phyloP scores from a whole-genome alignment of 2,329 filamentous ascomycete genomes.

The Xylaria sp. region DNA sequence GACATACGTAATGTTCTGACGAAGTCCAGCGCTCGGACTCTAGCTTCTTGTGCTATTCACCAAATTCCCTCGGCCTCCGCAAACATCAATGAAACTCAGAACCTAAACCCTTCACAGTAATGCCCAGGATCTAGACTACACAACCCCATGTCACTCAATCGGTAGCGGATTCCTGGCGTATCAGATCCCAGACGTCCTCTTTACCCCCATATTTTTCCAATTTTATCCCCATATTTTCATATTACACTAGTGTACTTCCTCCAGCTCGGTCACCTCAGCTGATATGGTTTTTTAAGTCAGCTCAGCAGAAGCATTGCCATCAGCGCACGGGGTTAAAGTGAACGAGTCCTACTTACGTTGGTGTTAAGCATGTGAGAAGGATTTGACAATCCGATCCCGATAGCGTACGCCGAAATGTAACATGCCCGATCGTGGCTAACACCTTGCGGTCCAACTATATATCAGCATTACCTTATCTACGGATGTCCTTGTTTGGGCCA shows the following conservation, averaged over 20 bases:
- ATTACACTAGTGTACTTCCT: not conserved
- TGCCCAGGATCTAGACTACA: not conserved
- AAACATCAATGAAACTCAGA: conserved; percentile 8
- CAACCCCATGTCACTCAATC: too few relatives aligned
- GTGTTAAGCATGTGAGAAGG: not conserved
- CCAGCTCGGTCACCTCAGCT: conserved; percentile 7
- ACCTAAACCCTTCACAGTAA: conserved; percentile 15
- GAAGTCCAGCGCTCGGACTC: not conserved
- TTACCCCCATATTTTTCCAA: conserved; percentile 23
- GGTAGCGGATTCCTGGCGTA: not conserved
- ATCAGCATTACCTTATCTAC: conserved; percentile 27
- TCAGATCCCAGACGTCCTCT: conserved; percentile 6
- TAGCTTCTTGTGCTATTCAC: not conserved
- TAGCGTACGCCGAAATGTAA: not conserved
- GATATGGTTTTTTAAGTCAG: conserved; percentile 30
- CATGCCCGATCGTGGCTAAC: conserved; percentile 15
- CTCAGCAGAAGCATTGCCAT: conserved; percentile 25
- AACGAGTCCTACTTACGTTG: conserved; percentile 10
- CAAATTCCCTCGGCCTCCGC: conserved; percentile 3
- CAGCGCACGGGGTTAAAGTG: conserved; percentile 30
- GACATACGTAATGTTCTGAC: not conserved
- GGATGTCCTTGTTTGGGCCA: conserved; percentile 28
- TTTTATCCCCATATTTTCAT: not conserved
- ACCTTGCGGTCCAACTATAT: conserved; percentile 15
- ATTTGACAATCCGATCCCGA: not conserved